These are phyloP conservation scores for Candida montana DNA, from an alignment of 805 yeast species.

Conservation along the genomic window DNA sequence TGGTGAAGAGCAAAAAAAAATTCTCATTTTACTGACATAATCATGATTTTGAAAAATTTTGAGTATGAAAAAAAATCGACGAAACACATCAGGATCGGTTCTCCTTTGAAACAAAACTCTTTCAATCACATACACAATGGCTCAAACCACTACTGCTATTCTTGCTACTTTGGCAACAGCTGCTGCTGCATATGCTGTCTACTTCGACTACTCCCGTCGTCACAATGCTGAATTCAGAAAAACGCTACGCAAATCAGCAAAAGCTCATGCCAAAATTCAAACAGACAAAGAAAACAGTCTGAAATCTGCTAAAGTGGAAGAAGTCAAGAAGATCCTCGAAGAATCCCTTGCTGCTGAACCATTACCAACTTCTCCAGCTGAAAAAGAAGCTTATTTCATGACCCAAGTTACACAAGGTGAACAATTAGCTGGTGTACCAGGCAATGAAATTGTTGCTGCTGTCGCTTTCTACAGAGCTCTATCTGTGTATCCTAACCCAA, in stretches of 20 bases:
- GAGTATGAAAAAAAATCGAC: conserved; percentile 5
- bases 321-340: conserved; percentile 55
- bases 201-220: conserved; percentile 92
- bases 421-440: conserved; percentile 60
- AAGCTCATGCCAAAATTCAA: conserved; percentile 53
- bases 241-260: conserved; percentile 57
- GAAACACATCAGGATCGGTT: no score
- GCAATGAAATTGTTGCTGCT: conserved; percentile 77
- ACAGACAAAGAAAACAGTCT: conserved; percentile 50
- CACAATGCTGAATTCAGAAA: conserved; percentile 76
- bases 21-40: conserved; percentile 6
- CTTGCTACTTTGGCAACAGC: conserved; percentile 36
- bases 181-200: conserved; percentile 71
- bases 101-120: no score
- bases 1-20: not conserved
- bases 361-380: conserved; percentile 61
- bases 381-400: conserved; percentile 77
- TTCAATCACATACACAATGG: not conserved
- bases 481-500: conserved; percentile 90
- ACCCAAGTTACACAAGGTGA: conserved; percentile 83
- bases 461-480: conserved; percentile 89
- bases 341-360: conserved; percentile 68
- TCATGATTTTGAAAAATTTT: not conserved
- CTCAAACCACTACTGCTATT: conserved; percentile 16
- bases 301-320: conserved; percentile 54